These are phyloP conservation scores for Tetrahymena borealis DNA, from an alignment of 73 alveolate species.

Conservation along the genomic window DNA sequence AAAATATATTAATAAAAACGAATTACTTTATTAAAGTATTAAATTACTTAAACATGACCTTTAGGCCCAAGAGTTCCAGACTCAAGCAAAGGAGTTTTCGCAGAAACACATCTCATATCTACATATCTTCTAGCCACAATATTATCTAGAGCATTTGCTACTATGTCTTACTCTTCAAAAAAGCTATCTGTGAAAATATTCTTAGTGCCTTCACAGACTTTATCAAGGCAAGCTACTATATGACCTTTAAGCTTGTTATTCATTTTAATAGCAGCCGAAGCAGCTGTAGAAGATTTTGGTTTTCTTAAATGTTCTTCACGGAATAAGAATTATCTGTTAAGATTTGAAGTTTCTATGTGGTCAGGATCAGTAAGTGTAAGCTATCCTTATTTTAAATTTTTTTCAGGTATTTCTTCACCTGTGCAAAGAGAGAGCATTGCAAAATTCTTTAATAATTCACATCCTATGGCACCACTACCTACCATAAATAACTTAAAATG, in stretches of 20 bases:
- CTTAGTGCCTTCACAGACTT: conserved; percentile 82
- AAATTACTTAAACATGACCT: conserved; percentile 88
- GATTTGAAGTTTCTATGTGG: conserved; percentile 88
- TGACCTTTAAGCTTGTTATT: conserved; percentile 79
- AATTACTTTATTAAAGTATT: conserved; percentile 33
- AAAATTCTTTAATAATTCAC: conserved; percentile 84
- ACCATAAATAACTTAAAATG: conserved; percentile 50
- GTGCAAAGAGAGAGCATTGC: conserved; percentile 83
- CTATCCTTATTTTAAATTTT: conserved; percentile 42
- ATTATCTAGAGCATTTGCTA: conserved; percentile 94
- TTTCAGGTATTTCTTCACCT: neutral
- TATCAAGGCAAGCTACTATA: conserved; percentile 80
- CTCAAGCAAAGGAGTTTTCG: conserved; percentile 83
- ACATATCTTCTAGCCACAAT: conserved; percentile 91
- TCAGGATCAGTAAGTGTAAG: conserved; percentile 93
- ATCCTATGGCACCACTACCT: conserved; percentile 96
- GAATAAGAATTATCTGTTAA: conserved; percentile 91
- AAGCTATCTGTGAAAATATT: conserved; percentile 80
- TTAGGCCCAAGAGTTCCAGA: conserved; percentile 96
- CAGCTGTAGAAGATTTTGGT: conserved; percentile 92
- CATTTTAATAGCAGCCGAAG: conserved; percentile 92
- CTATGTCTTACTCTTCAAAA: conserved; percentile 71
- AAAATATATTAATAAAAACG: neutral
- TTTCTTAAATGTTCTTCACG: conserved; percentile 91
- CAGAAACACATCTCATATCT: conserved; percentile 82